A percentile compares a stretch with the other conserved stretches of the same genome.
Evolutionary conservation across 148 eudicot species (phyloP).

Genomic region (Chenopodium berlandieri): DNA sequence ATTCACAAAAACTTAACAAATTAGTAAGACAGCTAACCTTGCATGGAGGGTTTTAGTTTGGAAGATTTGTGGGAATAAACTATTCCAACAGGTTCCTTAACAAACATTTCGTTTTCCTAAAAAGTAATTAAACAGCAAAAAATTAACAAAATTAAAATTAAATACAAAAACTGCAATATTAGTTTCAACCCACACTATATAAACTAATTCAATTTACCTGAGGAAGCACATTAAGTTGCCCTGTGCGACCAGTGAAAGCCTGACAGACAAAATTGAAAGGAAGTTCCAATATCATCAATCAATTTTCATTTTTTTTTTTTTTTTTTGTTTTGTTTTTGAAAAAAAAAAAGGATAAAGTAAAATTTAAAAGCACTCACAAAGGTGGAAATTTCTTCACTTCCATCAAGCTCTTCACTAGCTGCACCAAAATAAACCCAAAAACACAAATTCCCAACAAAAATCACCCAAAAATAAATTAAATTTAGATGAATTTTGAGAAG

Average conservation of each 20-base stretch:
- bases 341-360: not conserved
- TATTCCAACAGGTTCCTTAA: conserved; percentile 59
- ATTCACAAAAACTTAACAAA: not conserved
- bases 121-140: not conserved
- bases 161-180: not conserved
- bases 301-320: too few species aligned
- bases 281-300: not conserved
- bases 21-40: conserved; percentile 38
- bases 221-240: conserved; percentile 59
- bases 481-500: too few species aligned
- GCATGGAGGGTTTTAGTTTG: conserved; percentile 46
- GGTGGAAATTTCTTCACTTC: conserved; percentile 41
- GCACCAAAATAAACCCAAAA: not conserved
- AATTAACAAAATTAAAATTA: not conserved
- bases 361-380: conserved; percentile 43
- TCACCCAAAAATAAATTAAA: too few species aligned
- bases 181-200: not conserved
- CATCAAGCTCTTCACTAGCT: conserved; percentile 42
- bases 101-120: conserved; percentile 48
- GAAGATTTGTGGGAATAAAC: conserved; percentile 34
- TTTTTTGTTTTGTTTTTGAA: not conserved
- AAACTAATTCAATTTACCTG: conserved; percentile 39
- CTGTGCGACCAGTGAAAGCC: conserved; percentile 47
- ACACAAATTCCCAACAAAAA: not conserved
- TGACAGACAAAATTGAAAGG: conserved; percentile 8